Evolutionary conservation across 225 moss, liverwort and hornwort genomes (phyloP).

Genomic region (Sphagnum contortum): DNA sequence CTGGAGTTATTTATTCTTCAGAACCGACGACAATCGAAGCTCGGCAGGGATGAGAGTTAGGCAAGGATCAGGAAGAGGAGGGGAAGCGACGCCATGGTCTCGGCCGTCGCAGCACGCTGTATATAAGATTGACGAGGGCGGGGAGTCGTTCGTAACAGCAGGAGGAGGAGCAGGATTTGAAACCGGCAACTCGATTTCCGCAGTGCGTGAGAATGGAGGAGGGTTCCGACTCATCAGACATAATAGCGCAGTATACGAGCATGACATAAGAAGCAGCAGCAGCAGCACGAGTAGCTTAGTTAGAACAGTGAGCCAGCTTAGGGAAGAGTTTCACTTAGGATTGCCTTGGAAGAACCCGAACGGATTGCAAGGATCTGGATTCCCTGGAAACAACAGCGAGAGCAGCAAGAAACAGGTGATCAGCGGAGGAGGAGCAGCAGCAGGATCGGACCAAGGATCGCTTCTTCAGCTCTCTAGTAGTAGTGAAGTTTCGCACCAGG

Average conservation of each 20-base stretch:
- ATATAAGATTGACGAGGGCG: slow-evolving; percentile 12
- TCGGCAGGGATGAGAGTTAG: slow-evolving; percentile 29
- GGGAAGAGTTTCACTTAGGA: slow-evolving; percentile 44
- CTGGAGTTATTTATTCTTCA: not conserved
- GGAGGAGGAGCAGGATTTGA: slow-evolving; percentile 5
- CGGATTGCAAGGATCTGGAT: slow-evolving; percentile 12
- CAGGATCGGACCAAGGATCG: slow-evolving; percentile 46
- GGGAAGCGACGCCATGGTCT: slow-evolving; percentile 14
- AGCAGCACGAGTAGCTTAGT: slow-evolving; percentile 23
- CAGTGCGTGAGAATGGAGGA: slow-evolving; percentile 17
- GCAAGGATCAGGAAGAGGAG: not conserved
- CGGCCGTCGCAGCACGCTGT: slow-evolving; percentile 19
- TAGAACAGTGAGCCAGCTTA: slow-evolving; percentile 34
- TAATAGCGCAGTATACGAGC: slow-evolving; percentile 40
- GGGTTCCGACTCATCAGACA: slow-evolving; percentile 32
- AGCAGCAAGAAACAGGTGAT: slow-evolving; percentile 15
- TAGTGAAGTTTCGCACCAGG: too few relatives aligned
- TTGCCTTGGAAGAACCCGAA: slow-evolving; percentile 6
- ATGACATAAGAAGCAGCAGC: slow-evolving; percentile 26
- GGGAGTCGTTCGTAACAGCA: slow-evolving; percentile 5
- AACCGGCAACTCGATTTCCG: slow-evolving; percentile 10
- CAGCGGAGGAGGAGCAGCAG: slow-evolving; percentile 36
- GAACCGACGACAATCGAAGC: too few relatives aligned
- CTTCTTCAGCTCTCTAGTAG: slow-evolving; percentile 14
- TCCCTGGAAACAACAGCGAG: slow-evolving; percentile 13